phyloP scores from a whole-genome alignment of 2,329 filamentous ascomycete species.

The Penicillium brevicompactum region DNA sequence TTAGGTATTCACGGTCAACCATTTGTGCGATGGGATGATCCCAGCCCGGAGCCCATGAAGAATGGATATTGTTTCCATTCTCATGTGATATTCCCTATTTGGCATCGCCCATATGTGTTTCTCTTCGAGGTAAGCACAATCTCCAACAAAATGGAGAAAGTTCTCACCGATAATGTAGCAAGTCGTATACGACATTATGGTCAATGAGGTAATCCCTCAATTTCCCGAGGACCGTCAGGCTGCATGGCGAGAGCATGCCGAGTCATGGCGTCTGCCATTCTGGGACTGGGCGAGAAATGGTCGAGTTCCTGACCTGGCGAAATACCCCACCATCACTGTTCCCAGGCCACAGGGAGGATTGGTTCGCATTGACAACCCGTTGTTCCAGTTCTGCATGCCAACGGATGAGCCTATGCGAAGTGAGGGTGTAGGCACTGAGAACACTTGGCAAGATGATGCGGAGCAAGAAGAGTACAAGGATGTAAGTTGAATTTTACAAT shows the following conservation, averaged over 20 bases:
- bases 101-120: slow-evolving; percentile 79
- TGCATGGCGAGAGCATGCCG: slow-evolving; percentile 48
- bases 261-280: slow-evolving; percentile 51
- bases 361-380: slow-evolving; percentile 45
- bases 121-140: slow-evolving; percentile 53
- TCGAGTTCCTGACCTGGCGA: slow-evolving; percentile 31
- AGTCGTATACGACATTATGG: slow-evolving; percentile 40
- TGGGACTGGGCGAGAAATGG: slow-evolving; percentile 49
- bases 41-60: slow-evolving; percentile 3
- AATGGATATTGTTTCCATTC: slow-evolving; percentile 78
- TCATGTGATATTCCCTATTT: slow-evolving; percentile 74
- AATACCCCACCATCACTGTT: slow-evolving; percentile 34
- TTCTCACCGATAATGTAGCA: slow-evolving; percentile 29
- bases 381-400: slow-evolving; percentile 48
- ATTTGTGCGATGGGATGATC: slow-evolving; percentile 16
- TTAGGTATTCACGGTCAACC: slow-evolving; percentile 14
- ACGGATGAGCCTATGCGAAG: slow-evolving; percentile 17
- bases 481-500: neutral
- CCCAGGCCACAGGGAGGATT: slow-evolving; percentile 39
- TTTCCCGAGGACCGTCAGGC: slow-evolving; percentile 50
- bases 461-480: slow-evolving; percentile 11
- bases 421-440: slow-evolving; percentile 10
- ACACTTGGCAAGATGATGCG: slow-evolving; percentile 7
- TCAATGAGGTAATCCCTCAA: slow-evolving; percentile 33
- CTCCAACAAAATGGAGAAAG: neutral